Evolutionary conservation across 805 yeast species (phyloP), one percentile per base, ranked within the genome.

Genomic region (Saccharomycopsis sp.): DNA sequence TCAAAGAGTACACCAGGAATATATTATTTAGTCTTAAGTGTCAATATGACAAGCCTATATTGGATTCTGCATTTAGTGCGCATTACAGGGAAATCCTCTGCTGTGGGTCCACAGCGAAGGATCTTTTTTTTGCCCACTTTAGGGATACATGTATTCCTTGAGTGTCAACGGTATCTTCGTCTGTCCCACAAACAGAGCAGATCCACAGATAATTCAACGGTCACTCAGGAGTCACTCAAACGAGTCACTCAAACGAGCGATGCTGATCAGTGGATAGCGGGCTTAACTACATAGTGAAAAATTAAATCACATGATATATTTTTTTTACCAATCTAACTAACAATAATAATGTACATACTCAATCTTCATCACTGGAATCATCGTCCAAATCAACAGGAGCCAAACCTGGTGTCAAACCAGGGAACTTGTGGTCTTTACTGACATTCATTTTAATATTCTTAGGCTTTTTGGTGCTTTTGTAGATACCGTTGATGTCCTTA

Each of bases 381-480:
- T 82, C 85, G 51, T 81, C 78, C 63, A 77, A 74, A 41, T 84
- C 92, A 23, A 88, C 91, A 35, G 94, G 94, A 1, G 94, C 96
- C 70, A 88, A 77, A 62, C 96, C 96, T 0, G 94, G 96, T 0
- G 96, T 88, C 57, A 88, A 75, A 25, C 94, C 93, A 47, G 88
- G 72, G 60, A 71, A 75, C 25, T 70, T 69, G 55, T 68, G 67
- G 57, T 66, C 70, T 29, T 56, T 64, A 9, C 55, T 57, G n/a
- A 58, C 61, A 56, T 51, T 61, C 53, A 44, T 61, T 51, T 2
- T 63, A 74, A 70, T 67, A 76, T 73, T 8, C 70, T 66, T 53
- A 67, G 68, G 59, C 67, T 68, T 58, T 73, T 67, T 56, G 64
- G 67, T 58, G 65, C 71, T 53, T 22, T 59, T 56, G 59, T 63